Percentiles rank a stretch among this genome's conserved stretches.
Evolutionary conservation across 2,329 filamentous ascomycete species (phyloP).

Genomic region (Magnaporthales sp.): DNA sequence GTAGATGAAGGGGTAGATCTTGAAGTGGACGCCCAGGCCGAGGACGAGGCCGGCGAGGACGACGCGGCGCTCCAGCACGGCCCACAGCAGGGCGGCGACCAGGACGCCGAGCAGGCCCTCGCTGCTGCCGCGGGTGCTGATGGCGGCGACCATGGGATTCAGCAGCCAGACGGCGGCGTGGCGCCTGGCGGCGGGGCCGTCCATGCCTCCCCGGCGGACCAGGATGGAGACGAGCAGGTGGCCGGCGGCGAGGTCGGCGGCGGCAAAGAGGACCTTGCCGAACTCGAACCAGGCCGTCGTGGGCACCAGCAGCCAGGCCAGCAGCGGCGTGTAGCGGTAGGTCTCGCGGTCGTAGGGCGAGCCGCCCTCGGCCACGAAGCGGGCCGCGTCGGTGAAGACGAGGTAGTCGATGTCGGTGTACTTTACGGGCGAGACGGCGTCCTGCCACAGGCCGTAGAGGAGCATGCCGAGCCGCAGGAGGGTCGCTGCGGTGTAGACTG

Average conservation of each 20-base stretch:
- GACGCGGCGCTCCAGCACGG: slow-evolving; percentile 56
- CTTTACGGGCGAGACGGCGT: slow-evolving; percentile 83
- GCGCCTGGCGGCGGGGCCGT: slow-evolving; percentile 49
- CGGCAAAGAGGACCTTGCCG: slow-evolving; percentile 80
- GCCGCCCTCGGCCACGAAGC: slow-evolving; percentile 55
- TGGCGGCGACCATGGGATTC: slow-evolving; percentile 97
- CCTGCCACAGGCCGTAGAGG: slow-evolving; percentile 86
- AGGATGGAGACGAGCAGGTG: slow-evolving; percentile 55
- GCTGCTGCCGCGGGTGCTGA: slow-evolving; percentile 89
- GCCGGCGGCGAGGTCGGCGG: slow-evolving; percentile 76
- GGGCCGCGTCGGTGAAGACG: slow-evolving; percentile 92
- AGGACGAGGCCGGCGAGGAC: slow-evolving; percentile 64
- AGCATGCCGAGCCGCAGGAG: slow-evolving; percentile 66
- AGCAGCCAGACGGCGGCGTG: slow-evolving; percentile 87
- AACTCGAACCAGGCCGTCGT: slow-evolving; percentile 71
- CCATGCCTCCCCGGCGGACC: slow-evolving; percentile 27
- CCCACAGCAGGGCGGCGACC: slow-evolving; percentile 77
- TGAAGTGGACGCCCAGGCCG: slow-evolving; percentile 86
- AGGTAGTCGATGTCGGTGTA: slow-evolving; percentile 99
- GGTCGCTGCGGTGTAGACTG: slow-evolving; percentile 48
- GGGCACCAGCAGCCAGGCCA: slow-evolving; percentile 85
- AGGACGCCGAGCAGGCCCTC: slow-evolving; percentile 84
- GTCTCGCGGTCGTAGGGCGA: slow-evolving; percentile 87
- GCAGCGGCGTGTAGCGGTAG: slow-evolving; percentile 90
- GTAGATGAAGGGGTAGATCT: slow-evolving; percentile 98